These are phyloP conservation scores for Colletotrichum nymphaeae DNA, from an alignment of 2,329 filamentous ascomycete species.

Conservation along the genomic window DNA sequence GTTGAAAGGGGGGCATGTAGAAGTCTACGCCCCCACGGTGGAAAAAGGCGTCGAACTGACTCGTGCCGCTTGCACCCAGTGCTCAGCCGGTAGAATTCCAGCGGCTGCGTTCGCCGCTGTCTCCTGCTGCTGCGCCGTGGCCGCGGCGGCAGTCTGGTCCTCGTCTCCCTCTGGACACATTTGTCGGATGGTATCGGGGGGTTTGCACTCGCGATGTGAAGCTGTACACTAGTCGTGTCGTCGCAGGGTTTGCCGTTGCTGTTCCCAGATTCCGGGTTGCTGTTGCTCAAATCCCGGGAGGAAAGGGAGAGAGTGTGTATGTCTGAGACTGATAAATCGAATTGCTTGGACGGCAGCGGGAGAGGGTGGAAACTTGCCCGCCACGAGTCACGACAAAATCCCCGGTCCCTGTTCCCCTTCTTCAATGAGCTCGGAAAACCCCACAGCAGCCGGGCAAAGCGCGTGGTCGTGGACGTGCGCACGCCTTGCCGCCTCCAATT, in stretches of 20 bases:
- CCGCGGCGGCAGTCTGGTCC: not conserved
- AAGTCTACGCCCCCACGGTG: not conserved
- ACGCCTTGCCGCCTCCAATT: not conserved
- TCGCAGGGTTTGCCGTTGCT: not conserved
- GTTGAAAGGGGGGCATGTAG: not conserved
- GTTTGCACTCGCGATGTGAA: not conserved
- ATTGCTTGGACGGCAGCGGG: not conserved
- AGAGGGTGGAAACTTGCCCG: not conserved
- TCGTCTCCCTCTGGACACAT: conserved; percentile 22
- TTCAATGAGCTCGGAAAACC: not conserved
- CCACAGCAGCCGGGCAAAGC: conserved; percentile 30
- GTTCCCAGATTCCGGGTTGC: not conserved
- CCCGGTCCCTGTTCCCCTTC: conserved; percentile 20
- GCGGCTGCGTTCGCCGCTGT: not conserved
- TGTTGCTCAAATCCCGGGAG: not conserved
- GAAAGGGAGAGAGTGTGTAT: not conserved
- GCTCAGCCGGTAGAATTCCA: conserved; percentile 31
- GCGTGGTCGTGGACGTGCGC: not conserved
- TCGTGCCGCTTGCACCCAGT: conserved; percentile 31
- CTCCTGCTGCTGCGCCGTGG: not conserved
- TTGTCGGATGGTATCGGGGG: not conserved
- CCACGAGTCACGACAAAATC: conserved; percentile 18
- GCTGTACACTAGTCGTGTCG: not conserved
- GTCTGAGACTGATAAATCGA: not conserved
- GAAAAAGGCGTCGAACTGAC: conserved; percentile 18